Percentiles rank a stretch among this genome's conserved stretches.
These are phyloP conservation scores for Saccharum hybrid DNA, from an alignment of 202 grass and related monocot genomes.

Conservation along the genomic window DNA sequence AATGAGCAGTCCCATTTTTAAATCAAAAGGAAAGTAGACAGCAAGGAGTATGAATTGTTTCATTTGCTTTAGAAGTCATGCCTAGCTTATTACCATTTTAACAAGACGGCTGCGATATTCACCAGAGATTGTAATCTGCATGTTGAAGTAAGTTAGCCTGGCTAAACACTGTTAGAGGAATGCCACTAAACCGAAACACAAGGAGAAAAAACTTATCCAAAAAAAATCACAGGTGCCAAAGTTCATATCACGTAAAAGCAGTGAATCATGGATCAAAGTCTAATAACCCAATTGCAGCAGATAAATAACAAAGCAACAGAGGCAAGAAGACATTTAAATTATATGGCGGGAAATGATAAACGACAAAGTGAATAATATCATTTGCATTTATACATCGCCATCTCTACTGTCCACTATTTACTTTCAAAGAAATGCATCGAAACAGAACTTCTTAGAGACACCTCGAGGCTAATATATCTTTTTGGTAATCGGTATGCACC, in stretches of 20 bases:
- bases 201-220: neutral
- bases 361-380: too few relatives aligned
- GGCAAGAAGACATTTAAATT: neutral
- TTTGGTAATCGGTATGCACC: neutral
- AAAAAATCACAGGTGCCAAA: constrained; percentile 2
- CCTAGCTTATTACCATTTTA: constrained; percentile 79
- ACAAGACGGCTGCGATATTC: constrained; percentile 86
- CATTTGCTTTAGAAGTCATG: constrained; percentile 35
- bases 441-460: constrained; percentile 20
- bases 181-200: constrained; percentile 10
- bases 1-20: neutral
- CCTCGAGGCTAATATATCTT: neutral
- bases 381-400: neutral
- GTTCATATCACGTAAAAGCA: neutral
- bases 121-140: constrained; percentile 79
- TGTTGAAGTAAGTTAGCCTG: constrained; percentile 38
- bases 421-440: constrained; percentile 8
- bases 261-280: neutral
- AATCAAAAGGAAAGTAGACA: constrained; percentile 15
- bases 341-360: too few relatives aligned
- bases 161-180: constrained; percentile 19
- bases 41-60: constrained; percentile 23
- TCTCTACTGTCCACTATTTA: neutral
- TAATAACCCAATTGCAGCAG: neutral
- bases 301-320: constrained; percentile 5